Conservation (phyloP, 768 basidiomycete genomes). For the Macrolepiota fuliginosa region DNA sequence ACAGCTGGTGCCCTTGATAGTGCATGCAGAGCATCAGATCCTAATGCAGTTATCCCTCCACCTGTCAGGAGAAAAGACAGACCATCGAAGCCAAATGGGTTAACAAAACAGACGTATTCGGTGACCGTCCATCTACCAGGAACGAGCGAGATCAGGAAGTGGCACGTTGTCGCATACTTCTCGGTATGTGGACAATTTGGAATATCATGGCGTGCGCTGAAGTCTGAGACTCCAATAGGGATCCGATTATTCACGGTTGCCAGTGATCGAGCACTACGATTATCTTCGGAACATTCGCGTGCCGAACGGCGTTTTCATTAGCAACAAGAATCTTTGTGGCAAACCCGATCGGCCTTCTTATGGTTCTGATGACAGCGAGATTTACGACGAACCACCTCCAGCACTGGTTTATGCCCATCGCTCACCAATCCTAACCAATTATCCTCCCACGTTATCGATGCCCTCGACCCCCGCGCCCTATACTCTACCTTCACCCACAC, state of each 20-base stretch:
- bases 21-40: slow-evolving; percentile 59
- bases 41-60: slow-evolving; percentile 52
- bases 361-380: slow-evolving; percentile 44
- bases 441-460: slow-evolving; percentile 20
- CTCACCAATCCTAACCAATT: slow-evolving; percentile 14
- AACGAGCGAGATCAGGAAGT: slow-evolving; percentile 59
- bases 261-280: slow-evolving; percentile 72
- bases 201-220: slow-evolving; percentile 11
- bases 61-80: slow-evolving; percentile 72
- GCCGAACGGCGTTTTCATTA: slow-evolving; percentile 70
- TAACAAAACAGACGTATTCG: slow-evolving; percentile 85
- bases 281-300: slow-evolving; percentile 67
- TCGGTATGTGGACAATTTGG: slow-evolving; percentile 42
- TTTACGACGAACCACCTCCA: slow-evolving; percentile 28
- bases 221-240: slow-evolving; percentile 36
- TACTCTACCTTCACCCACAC: slow-evolving; percentile 8
- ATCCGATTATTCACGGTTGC: slow-evolving; percentile 65
- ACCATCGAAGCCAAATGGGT: slow-evolving; percentile 75
- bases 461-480: not conserved
- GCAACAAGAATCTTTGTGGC: slow-evolving; percentile 53
- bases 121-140: slow-evolving; percentile 69
- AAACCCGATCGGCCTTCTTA: slow-evolving; percentile 42
- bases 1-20: slow-evolving; percentile 28
- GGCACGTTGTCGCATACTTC: slow-evolving; percentile 86
- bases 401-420: slow-evolving; percentile 18